phyloP scores from a whole-genome alignment of 2,329 filamentous ascomycete genomes.

The Beauveria sp. region DNA sequence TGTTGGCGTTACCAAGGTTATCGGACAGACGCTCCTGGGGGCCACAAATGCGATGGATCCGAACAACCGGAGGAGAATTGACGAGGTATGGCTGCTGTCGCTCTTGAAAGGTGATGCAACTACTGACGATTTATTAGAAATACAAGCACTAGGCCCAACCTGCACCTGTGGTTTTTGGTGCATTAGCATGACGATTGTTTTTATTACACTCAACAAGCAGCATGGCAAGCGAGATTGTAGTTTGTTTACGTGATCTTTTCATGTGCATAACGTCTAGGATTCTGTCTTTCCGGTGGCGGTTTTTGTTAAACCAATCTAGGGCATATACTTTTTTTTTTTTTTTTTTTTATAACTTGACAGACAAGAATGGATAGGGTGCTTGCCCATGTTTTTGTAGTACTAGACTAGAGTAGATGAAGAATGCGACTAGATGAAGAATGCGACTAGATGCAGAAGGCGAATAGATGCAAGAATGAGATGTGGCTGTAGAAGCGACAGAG shows the following conservation, averaged over 20 bases:
- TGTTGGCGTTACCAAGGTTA: slow-evolving; percentile 81
- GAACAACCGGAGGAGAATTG: slow-evolving; percentile 68
- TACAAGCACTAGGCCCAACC: slow-evolving; percentile 9
- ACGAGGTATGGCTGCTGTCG: slow-evolving; percentile 61
- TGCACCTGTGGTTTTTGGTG: not conserved
- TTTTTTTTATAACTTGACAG: not conserved
- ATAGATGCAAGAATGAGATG: no score
- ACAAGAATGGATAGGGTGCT: not conserved
- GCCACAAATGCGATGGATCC: slow-evolving; percentile 89
- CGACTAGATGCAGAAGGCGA: not conserved
- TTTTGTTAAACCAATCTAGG: not conserved
- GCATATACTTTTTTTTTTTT: not conserved
- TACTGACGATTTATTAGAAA: slow-evolving; percentile 9
- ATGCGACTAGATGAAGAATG: not conserved
- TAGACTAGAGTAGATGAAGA: slow-evolving; percentile 6
- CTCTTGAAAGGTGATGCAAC: not conserved
- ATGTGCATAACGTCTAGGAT: not conserved
- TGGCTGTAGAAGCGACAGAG: no score
- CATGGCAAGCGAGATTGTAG: not conserved
- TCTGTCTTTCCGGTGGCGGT: not conserved
- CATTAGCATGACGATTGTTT: not conserved
- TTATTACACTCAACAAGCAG: not conserved
- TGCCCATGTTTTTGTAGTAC: not conserved
- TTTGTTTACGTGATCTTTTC: not conserved
- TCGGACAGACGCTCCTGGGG: slow-evolving; percentile 83